Evolutionary conservation across 176 grass and related monocot genomes (phyloP), one percentile per base, ranked within the genome.

Genomic region (Canna indica): DNA sequence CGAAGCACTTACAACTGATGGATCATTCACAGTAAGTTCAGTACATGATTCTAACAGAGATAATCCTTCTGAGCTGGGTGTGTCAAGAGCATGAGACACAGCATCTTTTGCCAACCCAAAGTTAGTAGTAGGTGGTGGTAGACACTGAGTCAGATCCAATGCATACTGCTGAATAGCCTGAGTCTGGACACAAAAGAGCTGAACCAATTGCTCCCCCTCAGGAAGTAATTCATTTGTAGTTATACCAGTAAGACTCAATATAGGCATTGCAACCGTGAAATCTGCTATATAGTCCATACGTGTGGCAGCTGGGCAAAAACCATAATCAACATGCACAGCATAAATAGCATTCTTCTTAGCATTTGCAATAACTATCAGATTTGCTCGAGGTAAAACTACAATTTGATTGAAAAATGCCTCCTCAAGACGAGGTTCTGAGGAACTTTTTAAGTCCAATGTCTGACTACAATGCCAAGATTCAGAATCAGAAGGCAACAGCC

Each of bases 361-460:
- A 87, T 97, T 97, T 47, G 93, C 93, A 79, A 92, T 86, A 74
- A 92, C 80, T 77, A 97, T 82, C 71, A 97, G 84, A 80, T 84
- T 92, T 79, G 93, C 93, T 67, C 79, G 88, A 29, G 93, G 88
- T 36, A 97, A 76, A 41, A 97, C 86, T 67, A 83, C 76, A 80
- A 92, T 82, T 85, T 97, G 93, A 79, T 97, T 97, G 77, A 97
- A 97, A 83, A 97, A 97, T 80, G 88, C 88, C 73, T 92, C 93
- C 58, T 92, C 88, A 11, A 64, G 30, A 78, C 58, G 81, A 59
- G 73, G 45, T 75, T 92, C 93, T 67, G 88, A 73, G 50, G 88
- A 97, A 81, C 88, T 92, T 63, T 85, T 85, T 32, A 97, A 86
- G 57, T 92, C 84, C 60, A 97, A 75, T 0, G 80, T 85, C 74